phyloP scores from a whole-genome alignment of 805 yeast species.

The Candida golubevii region DNA sequence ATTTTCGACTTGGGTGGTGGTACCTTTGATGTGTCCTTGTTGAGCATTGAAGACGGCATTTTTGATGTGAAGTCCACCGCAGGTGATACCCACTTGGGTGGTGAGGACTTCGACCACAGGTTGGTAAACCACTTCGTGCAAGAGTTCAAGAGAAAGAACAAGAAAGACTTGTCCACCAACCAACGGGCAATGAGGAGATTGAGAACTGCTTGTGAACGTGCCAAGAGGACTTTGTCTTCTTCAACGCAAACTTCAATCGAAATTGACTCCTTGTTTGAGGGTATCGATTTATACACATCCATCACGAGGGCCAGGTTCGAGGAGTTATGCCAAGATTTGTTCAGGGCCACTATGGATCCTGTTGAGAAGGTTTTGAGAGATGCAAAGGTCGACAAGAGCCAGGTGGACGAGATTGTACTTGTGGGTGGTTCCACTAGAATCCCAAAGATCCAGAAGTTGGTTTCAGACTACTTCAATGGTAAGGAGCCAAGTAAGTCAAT shows the following conservation, averaged over 20 bases:
- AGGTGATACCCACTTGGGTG: constrained; percentile 68
- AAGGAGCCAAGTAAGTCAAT: constrained; percentile 95
- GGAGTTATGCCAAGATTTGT: constrained; percentile 89
- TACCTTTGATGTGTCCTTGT: constrained; percentile 87
- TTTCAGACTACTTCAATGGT: constrained; percentile 94
- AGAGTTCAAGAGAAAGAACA: constrained; percentile 97
- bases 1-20: constrained; percentile 98
- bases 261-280: constrained; percentile 92
- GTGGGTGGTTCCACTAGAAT: constrained; percentile 99
- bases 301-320: constrained; percentile 97
- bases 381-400: constrained; percentile 84
- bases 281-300: constrained; percentile 94
- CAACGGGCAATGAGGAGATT: constrained; percentile 98
- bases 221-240: constrained; percentile 96
- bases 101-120: constrained; percentile 98
- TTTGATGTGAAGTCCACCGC: constrained; percentile 90
- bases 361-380: constrained; percentile 93
- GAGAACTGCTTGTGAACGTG: constrained; percentile 99
- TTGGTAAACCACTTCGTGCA: constrained; percentile 88
- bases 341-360: constrained; percentile 91
- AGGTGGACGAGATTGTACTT: constrained; percentile 85
- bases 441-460: constrained; percentile 94
- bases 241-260: constrained; percentile 93
- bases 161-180: constrained; percentile 87
- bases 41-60: constrained; percentile 86